These are phyloP conservation scores for Gnomoniopsis sp. DNA, from an alignment of 2,329 filamentous ascomycete genomes.

Conservation along the genomic window DNA sequence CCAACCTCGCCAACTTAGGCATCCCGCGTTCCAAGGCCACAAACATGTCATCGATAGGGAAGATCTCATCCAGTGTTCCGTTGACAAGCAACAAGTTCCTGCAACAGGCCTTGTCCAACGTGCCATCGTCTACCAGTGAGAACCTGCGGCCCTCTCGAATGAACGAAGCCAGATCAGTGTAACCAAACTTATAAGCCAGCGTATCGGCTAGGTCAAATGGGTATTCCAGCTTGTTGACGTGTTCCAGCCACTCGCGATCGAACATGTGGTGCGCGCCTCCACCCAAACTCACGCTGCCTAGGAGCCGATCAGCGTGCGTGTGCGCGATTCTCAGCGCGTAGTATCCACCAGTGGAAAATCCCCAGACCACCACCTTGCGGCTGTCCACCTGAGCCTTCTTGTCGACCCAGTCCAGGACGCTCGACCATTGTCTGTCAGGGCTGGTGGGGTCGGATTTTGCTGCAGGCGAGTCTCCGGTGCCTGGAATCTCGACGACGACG, in stretches of 20 bases:
- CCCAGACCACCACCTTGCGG: slow-evolving; percentile 57
- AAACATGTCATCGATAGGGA: slow-evolving; percentile 59
- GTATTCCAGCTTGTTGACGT: slow-evolving; percentile 64
- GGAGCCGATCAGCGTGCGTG: slow-evolving; percentile 53
- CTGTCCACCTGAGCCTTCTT: slow-evolving; percentile 48
- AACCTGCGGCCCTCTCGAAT: slow-evolving; percentile 43
- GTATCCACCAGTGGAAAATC: slow-evolving; percentile 63
- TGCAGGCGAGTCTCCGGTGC: slow-evolving; percentile 64
- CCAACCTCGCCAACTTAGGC: slow-evolving; percentile 46
- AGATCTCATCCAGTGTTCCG: slow-evolving; percentile 56
- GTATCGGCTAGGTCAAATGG: slow-evolving; percentile 35
- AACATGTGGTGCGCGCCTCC: slow-evolving; percentile 62
- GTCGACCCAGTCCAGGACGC: slow-evolving; percentile 56
- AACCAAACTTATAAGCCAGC: neutral
- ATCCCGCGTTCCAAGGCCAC: slow-evolving; percentile 48
- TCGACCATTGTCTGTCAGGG: slow-evolving; percentile 60
- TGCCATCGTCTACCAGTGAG: slow-evolving; percentile 56
- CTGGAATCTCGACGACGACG: slow-evolving; percentile 62
- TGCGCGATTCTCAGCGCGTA: slow-evolving; percentile 65
- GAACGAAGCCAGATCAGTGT: neutral
- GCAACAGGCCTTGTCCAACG: slow-evolving; percentile 53
- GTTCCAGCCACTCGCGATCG: slow-evolving; percentile 54
- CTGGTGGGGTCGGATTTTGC: slow-evolving; percentile 56
- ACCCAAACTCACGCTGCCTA: slow-evolving; percentile 59
- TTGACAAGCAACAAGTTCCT: slow-evolving; percentile 60